Base-by-base conservation (phyloP, 305 asterid species). In the Petunia hybrid region DNA sequence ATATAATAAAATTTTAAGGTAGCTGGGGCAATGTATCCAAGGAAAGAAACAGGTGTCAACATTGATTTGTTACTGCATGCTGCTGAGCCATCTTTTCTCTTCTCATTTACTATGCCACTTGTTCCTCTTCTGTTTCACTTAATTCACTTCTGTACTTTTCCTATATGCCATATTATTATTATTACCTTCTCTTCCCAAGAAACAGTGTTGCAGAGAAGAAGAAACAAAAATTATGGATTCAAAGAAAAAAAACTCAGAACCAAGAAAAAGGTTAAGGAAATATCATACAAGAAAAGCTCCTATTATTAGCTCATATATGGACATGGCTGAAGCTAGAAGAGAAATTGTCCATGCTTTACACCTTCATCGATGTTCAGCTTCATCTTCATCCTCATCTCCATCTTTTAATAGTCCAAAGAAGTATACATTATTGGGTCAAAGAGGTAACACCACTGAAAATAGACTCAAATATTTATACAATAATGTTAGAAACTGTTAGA, bases 241-340 rank as follows among this genome's bases (percentile, higher is more conserved):
- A 71, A 71, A 71, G 78, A 22, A 80, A n/a, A 66, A 78, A 63
- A 60, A 10, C 0, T 73, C 78, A 48, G 31, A 22, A 22, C 62
- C 78, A 48, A 77, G 85, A 56, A 83, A 71, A 42, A 71, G 82
- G 22, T 78, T 53, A 45, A 82, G 86, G 9, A 76, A 71, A 55
- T 46, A 46, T n/a, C 79, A 81, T 45, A 83, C 85, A 43, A 86
- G 85, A 81, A 86, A 86, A 77, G 74, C 80, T 3, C 43, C 83
- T 53, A 46, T 69, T 4, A 61, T 73, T 76, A 14, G 60, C 8
- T 57, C 78, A 16, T 71, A 71, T 71, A 78, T 82, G 14, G 69
- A 86, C 82, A 80, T 83, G 87, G 89, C 88, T 36, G 86, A 88
- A 83, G 89, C 87, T 2, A 86, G 89, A 59, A 83, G 85, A 81